Conservation (phyloP, 805 yeast genomes). For the Candida sanyiensis region DNA sequence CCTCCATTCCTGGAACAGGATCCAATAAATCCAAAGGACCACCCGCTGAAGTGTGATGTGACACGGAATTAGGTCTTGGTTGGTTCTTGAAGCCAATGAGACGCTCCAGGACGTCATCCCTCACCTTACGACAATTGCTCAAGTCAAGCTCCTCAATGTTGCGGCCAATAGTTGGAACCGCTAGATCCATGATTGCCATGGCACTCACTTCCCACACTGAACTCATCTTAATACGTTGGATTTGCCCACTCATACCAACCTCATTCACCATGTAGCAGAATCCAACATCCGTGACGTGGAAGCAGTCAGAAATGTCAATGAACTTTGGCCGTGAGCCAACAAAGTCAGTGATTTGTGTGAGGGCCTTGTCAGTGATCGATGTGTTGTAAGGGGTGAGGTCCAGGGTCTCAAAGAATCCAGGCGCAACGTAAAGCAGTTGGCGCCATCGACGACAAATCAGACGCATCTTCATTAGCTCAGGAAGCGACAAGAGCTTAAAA, state of each 20-base stretch:
- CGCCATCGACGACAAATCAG: constrained; percentile 63
- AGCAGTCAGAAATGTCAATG: constrained; percentile 66
- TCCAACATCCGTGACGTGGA: constrained; percentile 72
- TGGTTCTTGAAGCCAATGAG: constrained; percentile 49
- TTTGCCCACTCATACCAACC: constrained; percentile 58
- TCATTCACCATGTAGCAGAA: constrained; percentile 67
- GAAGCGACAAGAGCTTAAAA: constrained; percentile 48
- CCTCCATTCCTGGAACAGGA: constrained; percentile 29
- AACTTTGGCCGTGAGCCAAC: constrained; percentile 61
- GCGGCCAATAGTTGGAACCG: constrained; percentile 59
- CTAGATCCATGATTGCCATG: constrained; percentile 75
- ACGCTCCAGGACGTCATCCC: constrained; percentile 65
- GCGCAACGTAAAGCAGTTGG: constrained; percentile 53
- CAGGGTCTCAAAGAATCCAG: constrained; percentile 43
- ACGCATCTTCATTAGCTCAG: constrained; percentile 54
- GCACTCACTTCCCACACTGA: constrained; percentile 76
- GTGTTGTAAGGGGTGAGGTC: constrained; percentile 63
- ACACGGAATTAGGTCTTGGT: neutral
- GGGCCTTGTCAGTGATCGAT: constrained; percentile 49
- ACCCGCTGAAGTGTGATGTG: neutral
- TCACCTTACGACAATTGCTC: constrained; percentile 66
- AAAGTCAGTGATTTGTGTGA: constrained; percentile 57
- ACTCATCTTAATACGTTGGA: constrained; percentile 51
- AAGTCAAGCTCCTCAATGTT: constrained; percentile 56
- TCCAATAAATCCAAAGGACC: constrained; percentile 10